Evolutionary conservation across 768 basidiomycete species (phyloP).

Genomic region (Suillus hirtellus): DNA sequence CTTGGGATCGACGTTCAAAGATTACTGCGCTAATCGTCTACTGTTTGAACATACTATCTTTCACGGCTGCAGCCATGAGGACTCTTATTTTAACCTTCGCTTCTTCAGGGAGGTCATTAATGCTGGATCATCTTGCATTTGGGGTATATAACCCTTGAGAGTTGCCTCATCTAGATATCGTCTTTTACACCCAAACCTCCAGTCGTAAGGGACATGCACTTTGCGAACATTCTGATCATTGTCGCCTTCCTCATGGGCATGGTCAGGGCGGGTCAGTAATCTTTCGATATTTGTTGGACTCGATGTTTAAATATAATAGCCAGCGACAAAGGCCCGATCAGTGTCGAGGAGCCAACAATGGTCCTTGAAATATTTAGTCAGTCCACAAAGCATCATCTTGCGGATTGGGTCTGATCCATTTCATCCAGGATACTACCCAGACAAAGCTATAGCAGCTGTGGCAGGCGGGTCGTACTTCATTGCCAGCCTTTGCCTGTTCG

Average conservation of each 20-base stretch:
- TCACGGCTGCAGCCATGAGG: background rate
- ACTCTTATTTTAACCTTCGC: too few relatives aligned
- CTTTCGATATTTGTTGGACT: background rate
- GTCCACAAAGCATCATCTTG: background rate
- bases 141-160: background rate
- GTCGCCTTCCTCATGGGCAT: background rate
- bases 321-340: background rate
- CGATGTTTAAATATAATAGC: background rate
- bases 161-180: background rate
- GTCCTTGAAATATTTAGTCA: background rate
- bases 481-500: slow-evolving; percentile 16
- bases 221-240: background rate
- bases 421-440: slow-evolving; percentile 26
- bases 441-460: slow-evolving; percentile 21
- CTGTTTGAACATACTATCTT: background rate
- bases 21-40: too few relatives aligned
- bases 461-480: slow-evolving; percentile 25
- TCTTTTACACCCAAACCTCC: too few relatives aligned
- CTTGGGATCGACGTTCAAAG: too few relatives aligned
- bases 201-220: background rate
- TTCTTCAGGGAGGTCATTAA: background rate
- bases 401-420: background rate
- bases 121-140: background rate
- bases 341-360: background rate
- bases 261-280: background rate